These are phyloP conservation scores for Beauveria caledonica DNA, from an alignment of 2,329 filamentous ascomycete species.

Conservation along the genomic window DNA sequence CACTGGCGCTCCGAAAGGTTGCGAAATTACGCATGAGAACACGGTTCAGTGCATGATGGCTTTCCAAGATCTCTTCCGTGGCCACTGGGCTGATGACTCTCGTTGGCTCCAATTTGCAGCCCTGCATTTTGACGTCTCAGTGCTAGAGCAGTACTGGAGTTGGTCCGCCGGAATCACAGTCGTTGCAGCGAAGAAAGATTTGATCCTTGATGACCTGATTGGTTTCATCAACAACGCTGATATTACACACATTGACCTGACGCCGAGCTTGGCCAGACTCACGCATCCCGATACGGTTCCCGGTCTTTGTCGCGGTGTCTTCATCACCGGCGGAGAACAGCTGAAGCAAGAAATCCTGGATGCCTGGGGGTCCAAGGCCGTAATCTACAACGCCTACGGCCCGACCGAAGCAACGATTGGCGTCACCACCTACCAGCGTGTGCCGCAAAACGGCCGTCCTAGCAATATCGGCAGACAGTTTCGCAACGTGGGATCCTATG, in stretches of 20 bases:
- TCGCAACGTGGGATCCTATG: slow-evolving; percentile 76
- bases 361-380: slow-evolving; percentile 67
- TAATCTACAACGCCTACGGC: slow-evolving; percentile 89
- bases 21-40: slow-evolving; percentile 82
- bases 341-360: slow-evolving; percentile 85
- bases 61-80: slow-evolving; percentile 69
- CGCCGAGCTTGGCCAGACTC: slow-evolving; percentile 75
- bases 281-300: slow-evolving; percentile 75
- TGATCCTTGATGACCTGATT: slow-evolving; percentile 77
- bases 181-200: slow-evolving; percentile 70
- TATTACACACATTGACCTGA: slow-evolving; percentile 89
- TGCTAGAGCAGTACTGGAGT: slow-evolving; percentile 91
- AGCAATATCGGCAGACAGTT: slow-evolving; percentile 86
- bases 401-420: slow-evolving; percentile 92
- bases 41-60: slow-evolving; percentile 82
- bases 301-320: slow-evolving; percentile 70
- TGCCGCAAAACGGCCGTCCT: slow-evolving; percentile 67
- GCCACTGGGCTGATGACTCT: slow-evolving; percentile 64
- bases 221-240: slow-evolving; percentile 60
- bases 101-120: slow-evolving; percentile 90
- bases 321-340: slow-evolving; percentile 87
- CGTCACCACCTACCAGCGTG: slow-evolving; percentile 79
- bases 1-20: slow-evolving; percentile 80
- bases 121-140: slow-evolving; percentile 89
- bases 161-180: slow-evolving; percentile 87